A percentile compares a stretch with the other conserved stretches of the same genome.
Conservation (phyloP, 805 yeast species). For the Yarrowia deformans region DNA sequence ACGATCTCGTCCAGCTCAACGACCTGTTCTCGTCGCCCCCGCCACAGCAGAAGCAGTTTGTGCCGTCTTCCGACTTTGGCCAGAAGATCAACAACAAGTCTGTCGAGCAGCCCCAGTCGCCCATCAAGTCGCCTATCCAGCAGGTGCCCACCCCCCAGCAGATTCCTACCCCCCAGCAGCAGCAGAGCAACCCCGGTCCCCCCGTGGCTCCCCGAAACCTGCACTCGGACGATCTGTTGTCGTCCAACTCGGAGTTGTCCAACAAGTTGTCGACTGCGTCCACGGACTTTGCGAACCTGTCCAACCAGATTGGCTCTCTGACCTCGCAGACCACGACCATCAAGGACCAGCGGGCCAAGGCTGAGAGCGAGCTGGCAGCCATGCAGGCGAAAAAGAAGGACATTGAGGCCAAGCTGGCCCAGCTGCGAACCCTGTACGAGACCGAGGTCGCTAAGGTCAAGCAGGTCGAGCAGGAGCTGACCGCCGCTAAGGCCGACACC, state of each 20-base stretch:
- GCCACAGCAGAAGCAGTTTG: conserved; percentile 55
- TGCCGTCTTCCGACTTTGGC: conserved; percentile 87
- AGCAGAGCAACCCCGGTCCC: conserved; percentile 44
- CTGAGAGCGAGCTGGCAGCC: conserved; percentile 77
- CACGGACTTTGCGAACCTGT: conserved; percentile 83
- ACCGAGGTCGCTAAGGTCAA: conserved; percentile 78
- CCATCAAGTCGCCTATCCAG: conserved; percentile 42
- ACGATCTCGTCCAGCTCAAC: conserved; percentile 56
- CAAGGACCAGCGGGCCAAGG: conserved; percentile 72
- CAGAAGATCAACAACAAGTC: conserved; percentile 52
- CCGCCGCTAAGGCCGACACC: conserved; percentile 68
- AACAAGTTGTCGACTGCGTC: conserved; percentile 78
- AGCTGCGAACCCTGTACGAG: conserved; percentile 74
- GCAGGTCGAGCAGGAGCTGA: conserved; percentile 69
- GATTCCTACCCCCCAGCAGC: conserved; percentile 43
- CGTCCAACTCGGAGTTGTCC: conserved; percentile 61
- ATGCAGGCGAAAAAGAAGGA: conserved; percentile 71
- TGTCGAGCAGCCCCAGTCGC: conserved; percentile 30
- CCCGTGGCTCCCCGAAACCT: conserved; percentile 42
- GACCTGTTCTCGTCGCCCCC: conserved; percentile 60
- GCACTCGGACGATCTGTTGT: conserved; percentile 56
- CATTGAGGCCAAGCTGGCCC: conserved; percentile 72
- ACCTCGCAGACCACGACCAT: conserved; percentile 74
- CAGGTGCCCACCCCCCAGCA: conserved; percentile 26
- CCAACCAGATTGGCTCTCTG: conserved; percentile 82